Percentiles rank a stretch among this genome's conserved stretches.
Evolutionary conservation across 164 flowering plant genomes (phyloP).

Genomic region (Santalum album): DNA sequence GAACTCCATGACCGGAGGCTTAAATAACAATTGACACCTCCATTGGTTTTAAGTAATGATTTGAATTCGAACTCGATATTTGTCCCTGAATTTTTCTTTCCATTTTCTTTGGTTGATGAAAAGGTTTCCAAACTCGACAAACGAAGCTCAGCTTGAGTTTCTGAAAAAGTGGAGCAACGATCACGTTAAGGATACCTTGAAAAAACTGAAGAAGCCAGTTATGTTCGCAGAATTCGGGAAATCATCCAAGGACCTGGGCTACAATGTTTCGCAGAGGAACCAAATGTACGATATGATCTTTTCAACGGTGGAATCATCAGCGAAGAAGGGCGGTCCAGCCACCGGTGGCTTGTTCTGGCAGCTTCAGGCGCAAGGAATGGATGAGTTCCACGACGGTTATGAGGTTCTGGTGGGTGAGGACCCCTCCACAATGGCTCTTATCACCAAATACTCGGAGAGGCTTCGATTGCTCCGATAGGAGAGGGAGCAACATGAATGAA

Average conservation of each 20-base stretch:
- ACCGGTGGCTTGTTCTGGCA: constrained; percentile 83
- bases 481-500: constrained; percentile 1
- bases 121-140: constrained; percentile 40
- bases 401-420: constrained; percentile 52
- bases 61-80: no score
- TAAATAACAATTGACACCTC: no score
- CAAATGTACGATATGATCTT: constrained; percentile 37
- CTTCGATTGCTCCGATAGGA: constrained; percentile 26
- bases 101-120: neutral
- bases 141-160: constrained; percentile 49
- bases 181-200: constrained; percentile 62
- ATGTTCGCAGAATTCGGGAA: constrained; percentile 70
- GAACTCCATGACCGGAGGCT: no score
- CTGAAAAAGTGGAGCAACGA: constrained; percentile 45
- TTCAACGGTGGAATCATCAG: constrained; percentile 49
- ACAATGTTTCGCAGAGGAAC: constrained; percentile 36
- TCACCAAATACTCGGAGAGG: constrained; percentile 49
- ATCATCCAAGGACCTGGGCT: constrained; percentile 41
- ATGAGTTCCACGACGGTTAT: constrained; percentile 60
- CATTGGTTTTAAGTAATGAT: no score
- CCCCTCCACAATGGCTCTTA: constrained; percentile 45
- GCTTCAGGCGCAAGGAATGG: constrained; percentile 61
- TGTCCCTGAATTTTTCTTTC: no score
- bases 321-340: constrained; percentile 58
- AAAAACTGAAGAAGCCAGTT: constrained; percentile 50